Base-by-base conservation (phyloP, 768 basidiomycete genomes). In the Tricholoma flavovirens region DNA sequence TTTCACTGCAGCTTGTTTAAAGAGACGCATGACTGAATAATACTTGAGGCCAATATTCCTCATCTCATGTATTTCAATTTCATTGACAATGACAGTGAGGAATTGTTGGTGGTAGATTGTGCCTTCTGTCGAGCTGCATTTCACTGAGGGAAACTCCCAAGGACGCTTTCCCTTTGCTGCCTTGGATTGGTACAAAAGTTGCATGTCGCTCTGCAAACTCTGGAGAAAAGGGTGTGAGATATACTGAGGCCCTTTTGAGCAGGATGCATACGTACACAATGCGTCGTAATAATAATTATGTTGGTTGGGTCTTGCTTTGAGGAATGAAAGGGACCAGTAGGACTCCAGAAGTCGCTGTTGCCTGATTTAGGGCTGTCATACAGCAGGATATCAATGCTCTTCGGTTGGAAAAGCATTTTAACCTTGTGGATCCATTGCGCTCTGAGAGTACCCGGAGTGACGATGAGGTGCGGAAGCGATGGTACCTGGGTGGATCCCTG, bases 331-430 rank as follows among this genome's bases (percentile, higher is more conserved):
- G n/a, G n/a, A n/a, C n/a, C n/a, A n/a, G n/a, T n/a, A n/a, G n/a
- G n/a, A n/a, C n/a, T n/a, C n/a, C n/a, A n/a, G n/a, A n/a, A 19
- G 56, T 19, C 35, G 12, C 11, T 1, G 53, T 19, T 2, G 35
- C 51, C 45, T 3, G 56, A 36, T 1, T 10, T 32, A n/a, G 56
- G 46, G 0, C 56, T 55, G 3, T 57, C 56, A 24, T 73, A 71
- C 8, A 64, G n/a, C 9, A 71, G 49, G 1, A 73, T 62, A 21
- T 70, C 68, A 12, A 70, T 54, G 1, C 21, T 54, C 1, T 57
- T 40, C 0, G 61, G 62, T 0, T 48, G 5, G 19, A 68, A 53
- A n/a, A 65, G 57, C 0, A 15, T 46, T 24, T 60, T 49, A 0
- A 67, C 14, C 21, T 67, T 64, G 4, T 49, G 29, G 0, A n/a